These are phyloP conservation scores for Cyathus striatus DNA, from an alignment of 768 basidiomycete genomes.

Conservation along the genomic window DNA sequence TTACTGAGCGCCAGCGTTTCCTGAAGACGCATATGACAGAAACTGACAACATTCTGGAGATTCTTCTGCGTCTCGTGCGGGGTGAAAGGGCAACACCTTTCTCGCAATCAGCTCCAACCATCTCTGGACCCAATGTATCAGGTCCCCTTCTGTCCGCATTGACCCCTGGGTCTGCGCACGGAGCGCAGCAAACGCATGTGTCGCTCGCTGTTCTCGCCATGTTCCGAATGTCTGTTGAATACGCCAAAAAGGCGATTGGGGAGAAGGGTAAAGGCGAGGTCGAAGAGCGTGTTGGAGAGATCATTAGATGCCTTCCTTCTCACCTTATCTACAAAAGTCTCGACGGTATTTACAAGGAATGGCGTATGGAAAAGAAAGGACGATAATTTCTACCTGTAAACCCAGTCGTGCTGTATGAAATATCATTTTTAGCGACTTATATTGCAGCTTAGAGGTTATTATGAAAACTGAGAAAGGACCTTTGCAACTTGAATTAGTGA, in stretches of 20 bases:
- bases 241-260: slow-evolving; percentile 65
- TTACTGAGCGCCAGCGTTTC: slow-evolving; percentile 81
- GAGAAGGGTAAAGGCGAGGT: slow-evolving; percentile 65
- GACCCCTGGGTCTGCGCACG: slow-evolving; percentile 72
- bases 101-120: slow-evolving; percentile 55
- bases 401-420: no score
- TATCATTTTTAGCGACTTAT: no score
- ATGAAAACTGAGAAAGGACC: no score
- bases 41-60: slow-evolving; percentile 87
- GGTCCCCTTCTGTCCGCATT: slow-evolving; percentile 71
- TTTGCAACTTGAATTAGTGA: no score
- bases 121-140: slow-evolving; percentile 57
- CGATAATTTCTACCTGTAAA: no score
- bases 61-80: slow-evolving; percentile 85
- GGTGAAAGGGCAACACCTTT: slow-evolving; percentile 79
- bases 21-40: slow-evolving; percentile 83
- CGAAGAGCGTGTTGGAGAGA: slow-evolving; percentile 78
- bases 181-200: slow-evolving; percentile 88
- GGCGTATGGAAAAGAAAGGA: slow-evolving; percentile 80
- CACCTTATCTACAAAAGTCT: slow-evolving; percentile 86
- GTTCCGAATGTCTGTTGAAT: slow-evolving; percentile 80
- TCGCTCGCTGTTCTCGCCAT: slow-evolving; percentile 90
- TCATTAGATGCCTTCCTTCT: slow-evolving; percentile 84
- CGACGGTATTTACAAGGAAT: slow-evolving; percentile 94
- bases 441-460: no score